Percentiles rank a stretch among this genome's conserved stretches.
Conservation (phyloP, 2,329 filamentous ascomycete species). For the Pestalotiopsis sp. region DNA sequence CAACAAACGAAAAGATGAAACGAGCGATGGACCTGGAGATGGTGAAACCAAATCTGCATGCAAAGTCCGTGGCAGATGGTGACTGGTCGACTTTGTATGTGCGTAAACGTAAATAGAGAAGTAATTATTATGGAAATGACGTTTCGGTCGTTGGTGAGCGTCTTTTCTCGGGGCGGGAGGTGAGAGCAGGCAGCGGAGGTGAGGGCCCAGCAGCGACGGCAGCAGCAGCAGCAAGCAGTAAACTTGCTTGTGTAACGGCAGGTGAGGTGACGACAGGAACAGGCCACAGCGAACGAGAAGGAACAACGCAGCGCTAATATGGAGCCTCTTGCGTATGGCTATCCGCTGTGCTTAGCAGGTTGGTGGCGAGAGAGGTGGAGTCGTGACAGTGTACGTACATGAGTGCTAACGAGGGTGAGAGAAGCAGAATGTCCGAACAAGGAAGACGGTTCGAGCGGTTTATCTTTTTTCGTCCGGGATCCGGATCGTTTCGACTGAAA, state of each 20-base stretch:
- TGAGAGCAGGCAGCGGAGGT: neutral
- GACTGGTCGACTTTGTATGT: neutral
- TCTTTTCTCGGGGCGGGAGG: neutral
- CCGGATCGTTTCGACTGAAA: neutral
- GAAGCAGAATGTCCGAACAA: neutral
- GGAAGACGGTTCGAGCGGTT: neutral
- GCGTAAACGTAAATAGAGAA: neutral
- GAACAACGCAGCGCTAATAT: conserved; percentile 5
- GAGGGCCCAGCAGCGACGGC: neutral
- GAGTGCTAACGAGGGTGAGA: neutral
- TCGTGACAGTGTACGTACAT: neutral
- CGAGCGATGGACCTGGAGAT: neutral
- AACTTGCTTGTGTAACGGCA: conserved; percentile 3
- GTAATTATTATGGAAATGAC: neutral
- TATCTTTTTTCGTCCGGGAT: neutral
- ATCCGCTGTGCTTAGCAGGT: conserved; percentile 3
- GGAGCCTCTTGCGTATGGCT: conserved; percentile 3
- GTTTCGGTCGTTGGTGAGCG: neutral
- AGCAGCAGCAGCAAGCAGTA: neutral
- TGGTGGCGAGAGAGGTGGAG: neutral
- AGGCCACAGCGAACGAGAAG: neutral
- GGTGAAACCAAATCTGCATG: neutral
- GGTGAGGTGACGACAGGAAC: conserved; percentile 6
- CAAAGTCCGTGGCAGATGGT: neutral
- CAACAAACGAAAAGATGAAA: neutral